Evolutionary conservation across 257 asterid genomes (phyloP).

Genomic region (Galeopsis tetrahit): DNA sequence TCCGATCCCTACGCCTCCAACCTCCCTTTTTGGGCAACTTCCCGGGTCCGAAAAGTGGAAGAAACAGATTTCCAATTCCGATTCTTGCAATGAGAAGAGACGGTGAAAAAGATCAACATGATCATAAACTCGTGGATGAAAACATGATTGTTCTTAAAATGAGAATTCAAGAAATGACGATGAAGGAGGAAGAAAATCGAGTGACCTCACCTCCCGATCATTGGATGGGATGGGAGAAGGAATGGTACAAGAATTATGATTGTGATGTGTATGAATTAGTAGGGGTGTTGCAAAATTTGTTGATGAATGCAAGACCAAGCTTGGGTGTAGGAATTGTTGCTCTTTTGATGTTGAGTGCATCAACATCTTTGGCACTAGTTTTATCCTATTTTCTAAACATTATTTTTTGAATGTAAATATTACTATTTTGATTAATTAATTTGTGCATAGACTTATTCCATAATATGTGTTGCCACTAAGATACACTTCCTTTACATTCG

Average conservation of each 20-base stretch:
- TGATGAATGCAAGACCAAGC: conserved; percentile 51
- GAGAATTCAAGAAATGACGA: conserved; percentile 40
- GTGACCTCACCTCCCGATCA: not conserved
- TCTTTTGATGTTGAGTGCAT: conserved; percentile 36
- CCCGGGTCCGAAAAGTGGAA: not conserved
- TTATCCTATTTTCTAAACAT: conserved; percentile 21
- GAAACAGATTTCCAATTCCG: not conserved
- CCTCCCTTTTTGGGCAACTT: not conserved
- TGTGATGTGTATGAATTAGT: conserved; percentile 44
- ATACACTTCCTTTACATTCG: too few species aligned
- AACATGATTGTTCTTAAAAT: conserved; percentile 42
- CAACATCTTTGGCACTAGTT: conserved; percentile 34
- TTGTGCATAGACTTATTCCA: too few species aligned
- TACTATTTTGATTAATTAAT: too few species aligned
- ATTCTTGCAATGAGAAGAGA: conserved; percentile 31
- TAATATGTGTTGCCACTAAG: too few species aligned
- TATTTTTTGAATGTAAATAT: too few species aligned
- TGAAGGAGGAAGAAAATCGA: conserved; percentile 16
- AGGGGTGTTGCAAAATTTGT: conserved; percentile 43
- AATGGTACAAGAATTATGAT: conserved; percentile 30
- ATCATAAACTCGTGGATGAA: conserved; percentile 35
- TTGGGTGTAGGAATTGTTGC: conserved; percentile 40
- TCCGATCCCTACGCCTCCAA: conserved; percentile 14
- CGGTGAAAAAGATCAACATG: conserved; percentile 21
- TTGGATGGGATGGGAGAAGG: conserved; percentile 41